These are phyloP conservation scores for Raffaelea deltoideospora DNA, from an alignment of 2,329 filamentous ascomycete species.

Conservation along the genomic window DNA sequence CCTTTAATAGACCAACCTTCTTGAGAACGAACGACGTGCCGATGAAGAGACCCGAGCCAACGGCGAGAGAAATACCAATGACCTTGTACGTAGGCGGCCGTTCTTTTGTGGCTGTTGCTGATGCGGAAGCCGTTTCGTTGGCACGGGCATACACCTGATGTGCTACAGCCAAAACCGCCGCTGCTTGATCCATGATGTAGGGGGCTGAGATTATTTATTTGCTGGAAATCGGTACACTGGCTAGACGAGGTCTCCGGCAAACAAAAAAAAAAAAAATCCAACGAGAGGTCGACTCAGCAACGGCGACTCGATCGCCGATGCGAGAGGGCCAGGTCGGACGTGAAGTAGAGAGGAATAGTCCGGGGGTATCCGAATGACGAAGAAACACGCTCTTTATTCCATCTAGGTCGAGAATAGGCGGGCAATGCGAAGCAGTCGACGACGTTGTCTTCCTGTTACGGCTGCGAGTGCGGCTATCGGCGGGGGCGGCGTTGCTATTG, in stretches of 20 bases:
- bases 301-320: background rate
- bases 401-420: no score
- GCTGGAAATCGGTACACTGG: no score
- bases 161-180: conserved; percentile 15
- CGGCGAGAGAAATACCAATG: conserved; percentile 71
- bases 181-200: conserved; percentile 15
- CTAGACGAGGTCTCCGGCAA: no score
- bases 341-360: background rate
- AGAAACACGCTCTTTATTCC: no score
- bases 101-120: conserved; percentile 3
- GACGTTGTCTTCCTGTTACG: no score
- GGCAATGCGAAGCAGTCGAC: no score
- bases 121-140: conserved; percentile 15
- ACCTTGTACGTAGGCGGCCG: conserved; percentile 56
- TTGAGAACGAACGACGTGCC: conserved; percentile 91
- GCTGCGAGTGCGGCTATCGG: no score
- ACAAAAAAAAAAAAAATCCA: no score
- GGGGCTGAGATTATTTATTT: no score
- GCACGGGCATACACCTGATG: conserved; percentile 28
- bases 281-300: background rate
- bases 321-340: background rate
- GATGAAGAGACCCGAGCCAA: conserved; percentile 83
- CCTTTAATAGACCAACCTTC: conserved; percentile 78
- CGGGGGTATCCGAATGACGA: no score
- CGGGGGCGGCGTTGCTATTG: no score